A percentile compares a stretch with the other conserved stretches of the same genome.
Conservation (phyloP, 2,329 filamentous ascomycete genomes). For the Fusarium sp. region DNA sequence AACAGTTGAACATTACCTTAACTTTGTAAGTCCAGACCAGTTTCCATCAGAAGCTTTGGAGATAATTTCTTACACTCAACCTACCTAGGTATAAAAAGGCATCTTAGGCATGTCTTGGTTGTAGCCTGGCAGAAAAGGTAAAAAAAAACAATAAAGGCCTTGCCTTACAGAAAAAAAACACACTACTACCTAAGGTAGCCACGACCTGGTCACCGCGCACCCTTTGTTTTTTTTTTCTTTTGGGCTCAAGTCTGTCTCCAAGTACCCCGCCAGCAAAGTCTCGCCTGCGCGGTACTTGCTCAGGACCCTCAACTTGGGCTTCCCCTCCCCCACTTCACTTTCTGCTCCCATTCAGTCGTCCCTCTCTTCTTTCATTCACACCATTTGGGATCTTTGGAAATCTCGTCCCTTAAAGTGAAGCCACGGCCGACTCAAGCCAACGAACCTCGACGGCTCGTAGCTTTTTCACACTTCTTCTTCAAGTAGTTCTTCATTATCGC, state of each 20-base stretch:
- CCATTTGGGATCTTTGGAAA: slow-evolving; percentile 39
- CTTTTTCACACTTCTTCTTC: slow-evolving; percentile 13
- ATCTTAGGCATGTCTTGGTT: not conserved
- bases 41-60: not conserved
- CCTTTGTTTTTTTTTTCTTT: slow-evolving; percentile 34
- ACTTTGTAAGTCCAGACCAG: not conserved
- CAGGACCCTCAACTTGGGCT: slow-evolving; percentile 29
- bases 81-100: too few species aligned
- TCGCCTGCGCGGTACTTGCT: slow-evolving; percentile 10
- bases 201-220: slow-evolving; percentile 27
- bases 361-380: slow-evolving; percentile 41
- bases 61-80: not conserved
- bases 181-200: too few species aligned
- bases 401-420: slow-evolving; percentile 32
- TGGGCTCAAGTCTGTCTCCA: slow-evolving; percentile 19
- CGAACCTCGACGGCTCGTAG: slow-evolving; percentile 33
- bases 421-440: slow-evolving; percentile 29
- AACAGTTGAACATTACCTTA: not conserved
- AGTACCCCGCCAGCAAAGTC: slow-evolving; percentile 18
- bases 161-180: slow-evolving; percentile 21
- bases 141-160: not conserved
- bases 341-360: slow-evolving; percentile 36
- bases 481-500: not conserved
- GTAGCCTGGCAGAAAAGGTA: not conserved
- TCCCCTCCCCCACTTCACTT: slow-evolving; percentile 42